phyloP scores from a whole-genome alignment of 352 stramenopile species.

The Halophytophthora polymorphica region DNA sequence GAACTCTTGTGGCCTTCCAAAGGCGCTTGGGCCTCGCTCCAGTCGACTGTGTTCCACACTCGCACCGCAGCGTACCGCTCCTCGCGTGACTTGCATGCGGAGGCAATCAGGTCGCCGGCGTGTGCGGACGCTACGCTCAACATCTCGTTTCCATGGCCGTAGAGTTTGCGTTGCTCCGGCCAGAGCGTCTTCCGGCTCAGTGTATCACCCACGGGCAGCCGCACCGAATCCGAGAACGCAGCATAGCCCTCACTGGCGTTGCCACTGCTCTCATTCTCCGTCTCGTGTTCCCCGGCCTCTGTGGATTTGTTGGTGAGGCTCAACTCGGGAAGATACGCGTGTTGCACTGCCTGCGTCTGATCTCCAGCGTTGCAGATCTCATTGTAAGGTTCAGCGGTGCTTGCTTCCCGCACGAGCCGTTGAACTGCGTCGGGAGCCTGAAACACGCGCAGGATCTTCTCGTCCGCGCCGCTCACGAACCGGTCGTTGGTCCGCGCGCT shows the following conservation, averaged over 20 bases:
- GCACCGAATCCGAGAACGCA: conserved; percentile 10
- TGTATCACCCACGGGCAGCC: conserved; percentile 58
- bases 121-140: conserved; percentile 61
- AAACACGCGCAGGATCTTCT: conserved; percentile 83
- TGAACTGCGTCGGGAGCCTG: conserved; percentile 56
- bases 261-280: conserved; percentile 7
- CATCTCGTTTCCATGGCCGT: conserved; percentile 80
- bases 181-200: conserved; percentile 67
- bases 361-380: too few relatives aligned
- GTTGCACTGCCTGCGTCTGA: too few relatives aligned
- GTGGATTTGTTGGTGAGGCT: conserved; percentile 73
- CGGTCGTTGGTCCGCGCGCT: conserved; percentile 23
- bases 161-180: conserved; percentile 74
- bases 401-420: conserved; percentile 24
- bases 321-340: conserved; percentile 72
- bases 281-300: conserved; percentile 1
- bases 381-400: too few relatives aligned
- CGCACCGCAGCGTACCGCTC: conserved; percentile 60
- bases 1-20: conserved; percentile 75
- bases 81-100: conserved; percentile 73
- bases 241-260: conserved; percentile 14
- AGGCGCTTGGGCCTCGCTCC: conserved; percentile 38
- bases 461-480: conserved; percentile 77
- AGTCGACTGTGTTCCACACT: conserved; percentile 63
- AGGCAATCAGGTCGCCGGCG: conserved; percentile 50